Evolutionary conservation across 768 basidiomycete genomes (phyloP), one percentile per base, ranked within the genome.

Genomic region (Mycena metata): DNA sequence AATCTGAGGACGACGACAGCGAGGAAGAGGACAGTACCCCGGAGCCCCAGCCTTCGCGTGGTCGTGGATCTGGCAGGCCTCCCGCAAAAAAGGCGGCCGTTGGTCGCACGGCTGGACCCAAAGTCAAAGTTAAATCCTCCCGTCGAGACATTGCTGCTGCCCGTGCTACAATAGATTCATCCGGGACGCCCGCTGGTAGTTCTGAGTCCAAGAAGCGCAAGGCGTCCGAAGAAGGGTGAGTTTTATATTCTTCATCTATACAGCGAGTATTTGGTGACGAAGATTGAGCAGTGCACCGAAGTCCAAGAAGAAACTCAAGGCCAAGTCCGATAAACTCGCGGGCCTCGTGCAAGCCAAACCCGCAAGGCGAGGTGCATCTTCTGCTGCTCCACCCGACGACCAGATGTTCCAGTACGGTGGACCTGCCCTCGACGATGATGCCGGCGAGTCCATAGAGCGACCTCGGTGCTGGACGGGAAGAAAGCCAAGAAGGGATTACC

Each of bases 341-440:
- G 62, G 52, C 1, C 30, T 64, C n/a, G n/a, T n/a, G n/a, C n/a
- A n/a, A n/a, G n/a, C 15, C 17, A 42, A 16, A 5, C 12, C 10
- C 15, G 23, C 13, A 58, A 35, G 26, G 10, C n/a, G 12, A 50
- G 21, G 23, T 10, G 17, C 52, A 46, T 19, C 30, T 11, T 10
- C 58, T 13, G 56, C n/a, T n/a, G n/a, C n/a, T n/a, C n/a, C n/a
- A n/a, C n/a, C n/a, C n/a, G n/a, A n/a, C n/a, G n/a, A n/a, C n/a
- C 15, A 6, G 2, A 64, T 64, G 63, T 54, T 57, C 4, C 23
- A 43, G 19, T 23, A 16, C 1, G 46, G 63, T 4, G 63, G 63
- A 5, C 63, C 63, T 6, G 63, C 63, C 9, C 15, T 64, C 16
- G 63, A 64, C 26, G 36, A 64, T 26, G 55, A 64, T 23, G 4